Evolutionary conservation across 2,329 filamentous ascomycete species (phyloP), one percentile per base, ranked within the genome.

Genomic region (Penicillium sp.): DNA sequence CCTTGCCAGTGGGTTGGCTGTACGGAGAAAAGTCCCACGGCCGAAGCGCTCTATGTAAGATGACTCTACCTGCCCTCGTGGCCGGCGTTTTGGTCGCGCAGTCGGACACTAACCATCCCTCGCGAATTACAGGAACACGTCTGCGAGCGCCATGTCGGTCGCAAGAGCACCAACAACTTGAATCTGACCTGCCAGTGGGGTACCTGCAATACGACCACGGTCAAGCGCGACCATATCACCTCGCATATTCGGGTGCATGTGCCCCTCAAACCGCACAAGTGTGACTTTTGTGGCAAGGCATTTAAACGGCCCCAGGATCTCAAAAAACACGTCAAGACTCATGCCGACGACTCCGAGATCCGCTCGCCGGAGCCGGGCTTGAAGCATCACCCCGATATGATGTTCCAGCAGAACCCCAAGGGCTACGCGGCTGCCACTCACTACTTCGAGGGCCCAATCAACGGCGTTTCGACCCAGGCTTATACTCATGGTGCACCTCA

Each of bases 311-410:
- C 93, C 2, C 93, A 98, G 73, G 93, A 98, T 74, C 69, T 98
- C 59, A 97, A 98, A 81, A 98, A 98, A 76, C 93, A 98, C 67
- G 89, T 97, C 69, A 98, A 97, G 82, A 97, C 91, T 4, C 91
- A 97, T 64, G 91, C 91, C 57, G 91, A 97, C 62, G 91, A 96
- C 70, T 94, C 89, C 28, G 87, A 94, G 47, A 74, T 80, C 46
- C 76, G 79, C 55, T 83, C 80, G 30, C 80, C 80, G 3, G 79
- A 81, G 56, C 77, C 80, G 17, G 76, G 75, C 54, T 59, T 70
- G 48, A 65, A 69, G 38, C 64, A 47, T 26, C 45, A 67, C 26
- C 65, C 64, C 2, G 65, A 69, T 42, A 63, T 68, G 49, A 65
- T 68, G 57, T 69, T 64, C 50, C 60, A 60, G 17, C 59, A 52